phyloP scores from a whole-genome alignment of 2,329 filamentous ascomycete genomes.

The Exophiala aquamarina region DNA sequence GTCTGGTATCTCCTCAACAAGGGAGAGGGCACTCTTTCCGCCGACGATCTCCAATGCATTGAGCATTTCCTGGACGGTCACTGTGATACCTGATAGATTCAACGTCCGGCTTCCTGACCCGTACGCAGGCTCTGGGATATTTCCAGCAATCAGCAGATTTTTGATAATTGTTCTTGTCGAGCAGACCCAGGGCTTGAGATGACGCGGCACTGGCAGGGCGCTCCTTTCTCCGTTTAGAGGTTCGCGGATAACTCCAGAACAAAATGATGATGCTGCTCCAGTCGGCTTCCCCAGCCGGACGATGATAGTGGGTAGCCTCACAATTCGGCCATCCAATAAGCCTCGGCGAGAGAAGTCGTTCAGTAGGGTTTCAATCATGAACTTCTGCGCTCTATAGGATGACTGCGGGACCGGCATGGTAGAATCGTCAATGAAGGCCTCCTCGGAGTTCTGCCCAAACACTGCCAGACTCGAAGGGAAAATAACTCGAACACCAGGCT shows the following conservation, averaged over 20 bases:
- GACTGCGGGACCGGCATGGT: slow-evolving; percentile 58
- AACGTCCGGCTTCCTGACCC: slow-evolving; percentile 53
- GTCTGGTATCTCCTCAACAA: slow-evolving; percentile 57
- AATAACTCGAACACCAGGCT: slow-evolving; percentile 57
- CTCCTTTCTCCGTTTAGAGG: too few relatives aligned
- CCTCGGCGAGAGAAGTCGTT: slow-evolving; percentile 62
- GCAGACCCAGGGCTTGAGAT: too few relatives aligned
- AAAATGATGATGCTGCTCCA: too few relatives aligned
- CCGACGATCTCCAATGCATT: slow-evolving; percentile 54
- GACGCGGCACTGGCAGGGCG: slow-evolving; percentile 56
- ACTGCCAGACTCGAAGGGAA: slow-evolving; percentile 63
- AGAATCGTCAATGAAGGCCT: slow-evolving; percentile 47
- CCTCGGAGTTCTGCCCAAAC: slow-evolving; percentile 57
- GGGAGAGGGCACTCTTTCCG: slow-evolving; percentile 55
- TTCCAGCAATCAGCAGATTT: slow-evolving; percentile 56
- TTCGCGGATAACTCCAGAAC: too few relatives aligned
- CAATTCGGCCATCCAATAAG: too few relatives aligned
- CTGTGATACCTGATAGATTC: slow-evolving; percentile 55
- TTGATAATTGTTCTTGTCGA: slow-evolving; percentile 64
- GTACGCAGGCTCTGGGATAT: slow-evolving; percentile 54
- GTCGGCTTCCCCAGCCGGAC: too few relatives aligned
- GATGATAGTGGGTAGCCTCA: too few relatives aligned
- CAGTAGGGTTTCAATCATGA: slow-evolving; percentile 59
- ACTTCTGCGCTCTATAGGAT: slow-evolving; percentile 63
- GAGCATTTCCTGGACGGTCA: slow-evolving; percentile 56